These are phyloP conservation scores for Collybiopsis luxurians DNA, from an alignment of 768 basidiomycete genomes.

Conservation along the genomic window DNA sequence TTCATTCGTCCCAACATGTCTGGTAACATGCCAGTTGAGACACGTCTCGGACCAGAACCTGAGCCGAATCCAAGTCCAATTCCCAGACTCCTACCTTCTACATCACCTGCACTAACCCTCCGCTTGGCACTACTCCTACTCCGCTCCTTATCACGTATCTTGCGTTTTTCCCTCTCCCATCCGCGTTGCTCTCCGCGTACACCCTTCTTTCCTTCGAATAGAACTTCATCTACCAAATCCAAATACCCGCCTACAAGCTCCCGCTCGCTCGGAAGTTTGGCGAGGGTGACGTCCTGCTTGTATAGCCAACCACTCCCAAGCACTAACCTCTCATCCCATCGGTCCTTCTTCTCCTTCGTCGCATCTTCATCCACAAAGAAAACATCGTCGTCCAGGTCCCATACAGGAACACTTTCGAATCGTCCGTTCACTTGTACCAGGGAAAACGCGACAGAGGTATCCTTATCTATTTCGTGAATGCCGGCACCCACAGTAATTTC, in stretches of 20 bases:
- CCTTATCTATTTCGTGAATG: slow-evolving; percentile 44
- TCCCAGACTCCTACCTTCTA: slow-evolving; percentile 17
- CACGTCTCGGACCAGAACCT: slow-evolving; percentile 37
- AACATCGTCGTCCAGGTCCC: slow-evolving; percentile 62
- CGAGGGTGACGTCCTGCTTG: slow-evolving; percentile 56
- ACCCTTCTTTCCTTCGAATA: slow-evolving; percentile 62
- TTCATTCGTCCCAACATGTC: slow-evolving; percentile 48
- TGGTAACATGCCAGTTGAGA: slow-evolving; percentile 56
- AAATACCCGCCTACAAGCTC: slow-evolving; percentile 58
- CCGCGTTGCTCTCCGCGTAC: slow-evolving; percentile 40
- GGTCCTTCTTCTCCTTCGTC: slow-evolving; percentile 60
- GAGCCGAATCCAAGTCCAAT: slow-evolving; percentile 20
- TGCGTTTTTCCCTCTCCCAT: slow-evolving; percentile 46
- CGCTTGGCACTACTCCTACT: slow-evolving; percentile 38
- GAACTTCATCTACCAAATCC: slow-evolving; percentile 74
- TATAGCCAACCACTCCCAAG: slow-evolving; percentile 85
- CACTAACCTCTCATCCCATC: slow-evolving; percentile 81
- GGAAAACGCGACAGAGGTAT: slow-evolving; percentile 65
- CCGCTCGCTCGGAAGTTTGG: slow-evolving; percentile 56
- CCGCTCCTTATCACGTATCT: slow-evolving; percentile 37
- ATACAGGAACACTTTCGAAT: slow-evolving; percentile 66
- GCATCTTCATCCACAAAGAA: slow-evolving; percentile 37
- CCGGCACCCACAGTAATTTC: slow-evolving; percentile 16
- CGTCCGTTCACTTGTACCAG: slow-evolving; percentile 68
- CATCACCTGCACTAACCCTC: slow-evolving; percentile 47